phyloP scores from a whole-genome alignment of 1,284 basidiomycete species.

The Omphalotus olearius region DNA sequence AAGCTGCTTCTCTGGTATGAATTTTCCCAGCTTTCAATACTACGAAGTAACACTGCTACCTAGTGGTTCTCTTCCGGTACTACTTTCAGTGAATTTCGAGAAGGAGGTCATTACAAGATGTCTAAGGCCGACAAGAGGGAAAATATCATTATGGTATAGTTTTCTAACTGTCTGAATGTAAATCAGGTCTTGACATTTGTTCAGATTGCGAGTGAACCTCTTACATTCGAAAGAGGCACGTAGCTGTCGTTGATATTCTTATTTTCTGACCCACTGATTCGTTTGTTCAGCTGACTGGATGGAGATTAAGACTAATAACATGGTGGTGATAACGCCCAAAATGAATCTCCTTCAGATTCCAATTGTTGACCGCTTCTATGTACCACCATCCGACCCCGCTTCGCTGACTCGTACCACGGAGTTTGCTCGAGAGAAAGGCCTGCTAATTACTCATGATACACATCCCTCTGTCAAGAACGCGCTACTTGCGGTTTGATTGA shows the following conservation, averaged over 20 bases:
- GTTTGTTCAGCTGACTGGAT: slow-evolving; percentile 82
- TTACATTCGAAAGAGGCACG: slow-evolving; percentile 90
- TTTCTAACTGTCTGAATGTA: neutral
- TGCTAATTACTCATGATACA: slow-evolving; percentile 29
- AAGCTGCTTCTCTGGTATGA: slow-evolving; percentile 84
- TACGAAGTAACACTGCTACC: slow-evolving; percentile 5
- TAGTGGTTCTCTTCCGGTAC: slow-evolving; percentile 96
- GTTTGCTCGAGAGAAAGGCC: slow-evolving; percentile 72
- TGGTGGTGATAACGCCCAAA: slow-evolving; percentile 88
- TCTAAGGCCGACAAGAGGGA: slow-evolving; percentile 94
- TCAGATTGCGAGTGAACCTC: slow-evolving; percentile 82
- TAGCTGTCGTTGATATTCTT: slow-evolving; percentile 2
- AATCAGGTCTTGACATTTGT: neutral
- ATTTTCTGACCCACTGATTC: slow-evolving; percentile 10
- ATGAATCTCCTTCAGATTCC: slow-evolving; percentile 95
- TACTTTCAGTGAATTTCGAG: slow-evolving; percentile 87
- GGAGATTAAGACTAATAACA: slow-evolving; percentile 93
- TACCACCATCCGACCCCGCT: slow-evolving; percentile 72
- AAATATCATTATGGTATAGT: slow-evolving; percentile 81
- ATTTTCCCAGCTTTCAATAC: neutral
- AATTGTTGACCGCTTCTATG: slow-evolving; percentile 89
- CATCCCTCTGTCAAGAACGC: no score
- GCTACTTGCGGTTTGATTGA: no score
- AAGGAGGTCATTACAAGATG: slow-evolving; percentile 91
- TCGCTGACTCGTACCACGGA: slow-evolving; percentile 59